Percentiles rank a stretch among this genome's conserved stretches.
Evolutionary conservation across 2,329 filamentous ascomycete species (phyloP).

Genomic region (Ophiostoma sp.): DNA sequence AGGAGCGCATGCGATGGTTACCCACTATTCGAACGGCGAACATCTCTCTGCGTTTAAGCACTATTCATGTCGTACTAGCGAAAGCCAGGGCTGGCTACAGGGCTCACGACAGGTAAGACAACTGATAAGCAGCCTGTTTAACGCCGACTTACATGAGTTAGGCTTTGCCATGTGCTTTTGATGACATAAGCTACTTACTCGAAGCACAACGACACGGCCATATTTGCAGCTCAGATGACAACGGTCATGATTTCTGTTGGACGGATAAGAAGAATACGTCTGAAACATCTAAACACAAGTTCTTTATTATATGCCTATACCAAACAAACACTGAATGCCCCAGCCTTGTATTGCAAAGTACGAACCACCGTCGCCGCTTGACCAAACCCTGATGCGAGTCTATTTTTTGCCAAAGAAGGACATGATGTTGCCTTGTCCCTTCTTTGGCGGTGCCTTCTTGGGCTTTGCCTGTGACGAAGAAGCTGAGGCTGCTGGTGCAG

Average conservation of each 20-base stretch:
- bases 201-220: no score
- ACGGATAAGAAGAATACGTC: no score
- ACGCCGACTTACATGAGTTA: no score
- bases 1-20: not conserved
- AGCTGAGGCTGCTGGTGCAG: slow-evolving; percentile 29
- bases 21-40: not conserved
- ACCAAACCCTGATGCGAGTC: not conserved
- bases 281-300: no score
- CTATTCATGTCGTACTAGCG: not conserved
- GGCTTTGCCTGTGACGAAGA: slow-evolving; percentile 43
- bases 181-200: no score
- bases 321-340: not conserved
- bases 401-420: slow-evolving; percentile 84
- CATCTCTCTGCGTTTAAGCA: not conserved
- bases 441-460: slow-evolving; percentile 54
- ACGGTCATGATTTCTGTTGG: no score
- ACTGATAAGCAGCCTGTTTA: not conserved
- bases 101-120: not conserved
- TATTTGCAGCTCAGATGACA: no score
- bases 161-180: no score
- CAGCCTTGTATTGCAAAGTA: no score
- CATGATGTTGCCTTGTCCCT: slow-evolving; percentile 76
- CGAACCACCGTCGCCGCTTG: not conserved
- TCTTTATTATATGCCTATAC: not conserved
- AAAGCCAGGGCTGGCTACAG: not conserved